Evolutionary conservation across 192 early-diverging fungal species (phyloP), one percentile per base, ranked within the genome.

Genomic region (Obelidium mucronatum): DNA sequence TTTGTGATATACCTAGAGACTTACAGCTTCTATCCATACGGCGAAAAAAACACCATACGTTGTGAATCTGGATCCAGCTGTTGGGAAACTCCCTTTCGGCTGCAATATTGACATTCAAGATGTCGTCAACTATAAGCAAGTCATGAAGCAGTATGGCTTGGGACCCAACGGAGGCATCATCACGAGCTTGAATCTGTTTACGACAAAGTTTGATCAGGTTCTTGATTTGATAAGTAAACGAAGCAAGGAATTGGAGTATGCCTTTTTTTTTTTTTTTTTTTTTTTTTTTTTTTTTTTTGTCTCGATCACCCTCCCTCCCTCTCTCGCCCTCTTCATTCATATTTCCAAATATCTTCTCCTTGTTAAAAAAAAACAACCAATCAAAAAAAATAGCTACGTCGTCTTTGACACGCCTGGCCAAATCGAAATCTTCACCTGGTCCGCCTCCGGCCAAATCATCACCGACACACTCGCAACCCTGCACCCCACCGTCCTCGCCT

Each of bases 361-460:
- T n/a, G n/a, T n/a, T 67, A 2, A 60, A 73, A 40, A 31, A n/a
- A n/a, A 37, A 22, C 48, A n/a, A 81, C 52, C 28, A 24, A 5
- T 58, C 17, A 28, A 75, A 17, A 74, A 22, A 19, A 48, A 13
- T 81, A 94, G 93, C 66, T 90, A 94, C 77, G 88, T 95, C 52
- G 79, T 95, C 30, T 85, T 95, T 51, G 97, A 99, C 80, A 99
- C 97, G 17, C 97, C 97, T 40, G 97, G 97, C 17, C 97, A 99
- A 81, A 99, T 99, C 76, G 97, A 99, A 83, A 97, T 97, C 69
- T 99, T 99, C 79, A 99, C 97, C 22, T 99, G 97, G 97, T 96
- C 95, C 51, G 97, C 97, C 6, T 94, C 93, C 26, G 97, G 97
- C 15, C 84, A 93, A 37, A 97, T 99, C 73, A 97, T 99, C 74